Base-by-base conservation (phyloP, 495 filamentous ascomycete species). In the Aspergillus coremiiformis region DNA sequence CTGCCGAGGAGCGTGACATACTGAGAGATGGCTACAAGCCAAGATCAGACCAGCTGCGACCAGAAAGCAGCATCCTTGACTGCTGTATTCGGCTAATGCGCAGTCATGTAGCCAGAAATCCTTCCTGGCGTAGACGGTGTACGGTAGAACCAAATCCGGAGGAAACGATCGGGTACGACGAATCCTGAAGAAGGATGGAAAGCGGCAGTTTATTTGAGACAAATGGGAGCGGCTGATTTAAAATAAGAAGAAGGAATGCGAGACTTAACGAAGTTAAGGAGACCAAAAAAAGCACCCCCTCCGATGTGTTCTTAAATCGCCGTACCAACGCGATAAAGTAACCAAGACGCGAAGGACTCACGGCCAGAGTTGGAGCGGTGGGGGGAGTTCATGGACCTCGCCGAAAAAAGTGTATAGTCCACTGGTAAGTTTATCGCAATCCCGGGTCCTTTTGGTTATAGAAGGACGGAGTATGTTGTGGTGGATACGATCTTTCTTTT, bases 1-100 rank as follows among this genome's bases (percentile, higher is more conserved):
- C 83, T 75, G 86, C 85, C 60, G 83, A 77, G 61, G 85, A 82
- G 75, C 85, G 86, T 79, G 89, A 87, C 87, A 88, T 89, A 51
- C 54, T 77, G 67, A 69, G 61, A 71, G 59, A 63, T 68, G 71
- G 68, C 71, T 73, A 73, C 62, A 66, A 66, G 67, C 71, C 69
- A 63, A 56, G 63, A 47, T 63, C 59, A 52, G 58, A 58, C 61
- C 43, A 44, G 51, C 58, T 62, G 59, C 64, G 49, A 63, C 54
- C 57, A 66, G 53, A 58, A 60, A 61, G 59, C 69, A 72, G 68
- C 71, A 75, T 75, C 66, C 69, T 75, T 68, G 65, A 66, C 52
- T 30, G 49, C 48, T 39, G 55, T 53, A 32, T 55, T 49, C 52
- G 43, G 43, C 53, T 51, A 61, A 44, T 54, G 55, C 57, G 58